A percentile compares a stretch with the other conserved stretches of the same genome.
phyloP scores from a whole-genome alignment of 208 protist genomes.

The Leishmania lainsoni region DNA sequence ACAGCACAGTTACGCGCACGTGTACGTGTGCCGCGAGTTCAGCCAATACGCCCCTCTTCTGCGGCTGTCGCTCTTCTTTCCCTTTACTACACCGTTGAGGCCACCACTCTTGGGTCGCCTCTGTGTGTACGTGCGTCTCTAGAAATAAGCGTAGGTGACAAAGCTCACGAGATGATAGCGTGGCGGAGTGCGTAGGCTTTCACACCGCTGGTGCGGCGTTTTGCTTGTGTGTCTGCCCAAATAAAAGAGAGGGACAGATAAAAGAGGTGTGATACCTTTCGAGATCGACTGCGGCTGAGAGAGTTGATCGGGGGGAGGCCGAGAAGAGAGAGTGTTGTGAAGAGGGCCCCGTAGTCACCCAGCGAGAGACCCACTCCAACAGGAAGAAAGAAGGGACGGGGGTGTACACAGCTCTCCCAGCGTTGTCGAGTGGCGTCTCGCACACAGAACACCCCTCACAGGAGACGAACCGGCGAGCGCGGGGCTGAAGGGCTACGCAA shows the following conservation, averaged over 20 bases:
- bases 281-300: neutral
- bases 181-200: neutral
- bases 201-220: neutral
- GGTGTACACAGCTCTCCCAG: neutral
- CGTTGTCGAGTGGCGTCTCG: neutral
- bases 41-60: neutral
- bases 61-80: neutral
- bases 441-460: neutral
- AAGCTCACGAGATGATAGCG: neutral
- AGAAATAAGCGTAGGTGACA: neutral
- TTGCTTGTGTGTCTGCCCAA: neutral
- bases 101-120: neutral
- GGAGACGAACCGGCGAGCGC: neutral
- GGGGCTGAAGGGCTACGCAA: neutral
- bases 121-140: neutral
- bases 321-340: neutral
- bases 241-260: neutral
- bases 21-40: neutral
- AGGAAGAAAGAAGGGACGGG: neutral
- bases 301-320: neutral
- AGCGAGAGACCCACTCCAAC: neutral
- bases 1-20: neutral
- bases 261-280: neutral
- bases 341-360: neutral
- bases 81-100: neutral